Evolutionary conservation across 1,284 basidiomycete genomes (phyloP), one percentile per base, ranked within the genome.

Genomic region (Porogramme epimiltina): DNA sequence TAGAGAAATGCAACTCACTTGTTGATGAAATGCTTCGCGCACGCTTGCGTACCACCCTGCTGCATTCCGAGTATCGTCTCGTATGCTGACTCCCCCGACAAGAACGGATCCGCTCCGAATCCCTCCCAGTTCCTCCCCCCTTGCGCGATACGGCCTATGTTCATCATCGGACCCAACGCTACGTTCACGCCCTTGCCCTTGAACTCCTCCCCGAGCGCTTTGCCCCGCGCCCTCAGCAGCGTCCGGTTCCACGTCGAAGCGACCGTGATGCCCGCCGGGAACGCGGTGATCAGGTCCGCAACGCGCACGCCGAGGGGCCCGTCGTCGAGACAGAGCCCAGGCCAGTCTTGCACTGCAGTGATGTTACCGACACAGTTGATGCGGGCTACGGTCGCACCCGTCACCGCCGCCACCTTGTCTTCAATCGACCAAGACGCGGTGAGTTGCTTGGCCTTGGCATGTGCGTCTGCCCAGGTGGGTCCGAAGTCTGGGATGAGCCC

Each of bases 61-160:
- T 94, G 91, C 70, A 92, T 72, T 1, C 91, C 91, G 20, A 85
- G 67, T 53, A 93, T 80, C 2, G 87, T 91, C 67, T 88, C 83
- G 55, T 85, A 89, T 0, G 88, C 82, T 0, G 82, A 79, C 66
- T 87, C 87, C 16, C 89, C 86, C 44, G 80, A 67, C 39, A 94
- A 72, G 71, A 84, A 93, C 0, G 91, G 89, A 64, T 90, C 87
- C 16, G 78, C 85, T 42, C 89, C 86, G 56, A 90, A 93, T 8
- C 89, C 89, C 73, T 95, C 91, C 89, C 89, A 95, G 68, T 91
- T 92, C 11, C 92, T 74, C 0, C 92, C 92, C 3, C 79, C 84
- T 58, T 79, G 73, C 1, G 83, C 78, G 33, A 81, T 68, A 48
- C 87, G 81, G 22, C 84, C 3, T n/a, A n/a, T n/a, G n/a, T n/a